phyloP scores from a whole-genome alignment of 768 basidiomycete species.

The Pleurotus tuoliensis region DNA sequence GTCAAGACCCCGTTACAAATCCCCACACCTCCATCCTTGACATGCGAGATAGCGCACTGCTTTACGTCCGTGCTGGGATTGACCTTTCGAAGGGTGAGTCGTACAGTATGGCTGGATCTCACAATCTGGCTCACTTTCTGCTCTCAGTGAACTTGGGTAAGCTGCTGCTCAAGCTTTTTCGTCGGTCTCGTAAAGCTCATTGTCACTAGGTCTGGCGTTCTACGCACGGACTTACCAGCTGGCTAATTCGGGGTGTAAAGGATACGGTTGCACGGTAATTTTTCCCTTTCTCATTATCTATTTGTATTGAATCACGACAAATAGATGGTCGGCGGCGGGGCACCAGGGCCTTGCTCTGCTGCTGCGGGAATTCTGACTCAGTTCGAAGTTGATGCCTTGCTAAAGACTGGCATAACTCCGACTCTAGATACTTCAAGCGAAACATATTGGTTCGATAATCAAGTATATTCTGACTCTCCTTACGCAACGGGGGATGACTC shows the following conservation, averaged over 20 bases:
- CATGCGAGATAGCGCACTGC: conserved; percentile 14
- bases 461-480: not conserved
- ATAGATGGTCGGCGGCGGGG: conserved; percentile 15
- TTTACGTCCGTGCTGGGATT: conserved; percentile 18
- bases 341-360: conserved; percentile 11
- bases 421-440: conserved; percentile 10
- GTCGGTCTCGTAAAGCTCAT: not conserved
- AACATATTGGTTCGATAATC: conserved; percentile 15
- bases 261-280: conserved; percentile 9
- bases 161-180: not conserved
- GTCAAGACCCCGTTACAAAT: conserved; percentile 16
- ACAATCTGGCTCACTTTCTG: not conserved
- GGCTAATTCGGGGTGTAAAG: conserved; percentile 6
- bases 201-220: conserved; percentile 15
- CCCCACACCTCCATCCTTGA: conserved; percentile 19
- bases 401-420: conserved; percentile 6
- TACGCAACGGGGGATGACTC: not conserved
- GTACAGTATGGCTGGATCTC: not conserved
- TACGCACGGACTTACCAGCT: conserved; percentile 19
- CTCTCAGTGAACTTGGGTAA: not conserved
- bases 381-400: conserved; percentile 12
- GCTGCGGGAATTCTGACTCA: conserved; percentile 12
- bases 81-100: conserved; percentile 15
- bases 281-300: not conserved
- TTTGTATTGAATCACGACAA: not conserved